Conservation (phyloP, 768 basidiomycete genomes). For the Trametes sanguinea region DNA sequence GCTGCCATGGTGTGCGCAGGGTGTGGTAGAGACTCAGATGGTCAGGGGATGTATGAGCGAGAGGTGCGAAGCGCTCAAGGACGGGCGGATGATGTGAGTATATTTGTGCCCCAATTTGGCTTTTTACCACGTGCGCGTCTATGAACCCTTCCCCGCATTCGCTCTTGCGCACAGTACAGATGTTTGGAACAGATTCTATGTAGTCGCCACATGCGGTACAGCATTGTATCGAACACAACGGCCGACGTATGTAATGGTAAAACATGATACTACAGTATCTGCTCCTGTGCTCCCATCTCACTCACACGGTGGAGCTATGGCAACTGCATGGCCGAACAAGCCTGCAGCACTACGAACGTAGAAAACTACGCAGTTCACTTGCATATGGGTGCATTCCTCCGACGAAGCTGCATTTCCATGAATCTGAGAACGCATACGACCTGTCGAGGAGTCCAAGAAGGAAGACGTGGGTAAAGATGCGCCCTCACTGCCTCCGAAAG, state of each 20-base stretch:
- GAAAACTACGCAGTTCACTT: no score
- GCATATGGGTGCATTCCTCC: neutral
- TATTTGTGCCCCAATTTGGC: conserved; percentile 22
- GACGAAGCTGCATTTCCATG: neutral
- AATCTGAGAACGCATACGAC: neutral
- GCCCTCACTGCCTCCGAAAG: conserved; percentile 11
- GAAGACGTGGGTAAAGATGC: conserved; percentile 3
- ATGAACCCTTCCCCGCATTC: neutral
- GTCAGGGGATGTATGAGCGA: conserved; percentile 22
- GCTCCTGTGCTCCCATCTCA: neutral
- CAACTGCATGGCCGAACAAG: neutral
- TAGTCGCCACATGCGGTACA: neutral
- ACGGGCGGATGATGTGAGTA: conserved; percentile 16
- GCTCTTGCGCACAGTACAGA: no score
- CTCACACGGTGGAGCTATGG: neutral
- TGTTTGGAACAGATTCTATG: no score
- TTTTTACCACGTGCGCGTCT: conserved; percentile 10
- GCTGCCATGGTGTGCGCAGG: conserved; percentile 69
- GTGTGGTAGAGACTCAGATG: conserved; percentile 7
- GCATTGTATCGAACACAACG: neutral
- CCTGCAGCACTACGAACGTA: no score
- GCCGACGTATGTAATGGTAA: neutral
- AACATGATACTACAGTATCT: no score
- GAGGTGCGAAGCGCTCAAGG: conserved; percentile 18
- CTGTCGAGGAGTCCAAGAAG: neutral